Evolutionary conservation across 306 rosid genomes (phyloP).

Genomic region (Corylus avellana): DNA sequence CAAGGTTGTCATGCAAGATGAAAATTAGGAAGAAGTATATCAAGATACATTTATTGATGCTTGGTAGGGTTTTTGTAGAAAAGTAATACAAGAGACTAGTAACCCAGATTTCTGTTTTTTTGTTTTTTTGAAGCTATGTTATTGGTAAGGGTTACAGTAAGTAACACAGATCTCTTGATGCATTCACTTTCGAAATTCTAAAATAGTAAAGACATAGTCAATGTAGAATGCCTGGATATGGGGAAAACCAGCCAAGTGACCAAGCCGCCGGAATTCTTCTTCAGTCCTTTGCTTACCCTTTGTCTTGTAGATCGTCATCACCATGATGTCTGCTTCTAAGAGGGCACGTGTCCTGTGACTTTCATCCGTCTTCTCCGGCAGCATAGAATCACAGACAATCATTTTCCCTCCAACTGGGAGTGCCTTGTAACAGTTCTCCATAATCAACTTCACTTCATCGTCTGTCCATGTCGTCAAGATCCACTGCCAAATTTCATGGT

Average conservation of each 20-base stretch:
- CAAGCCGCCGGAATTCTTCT: conserved; percentile 59
- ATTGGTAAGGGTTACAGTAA: too few species aligned
- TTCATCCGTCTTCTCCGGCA: conserved; percentile 72
- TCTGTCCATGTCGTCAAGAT: conserved; percentile 88
- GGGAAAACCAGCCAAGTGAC: conserved; percentile 58
- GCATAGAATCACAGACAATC: conserved; percentile 82
- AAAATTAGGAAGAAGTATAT: too few species aligned
- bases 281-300: conserved; percentile 83
- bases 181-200: conserved; percentile 72
- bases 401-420: conserved; percentile 78
- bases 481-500: conserved; percentile 54
- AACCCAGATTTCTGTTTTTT: too few species aligned
- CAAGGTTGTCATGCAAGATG: too few species aligned
- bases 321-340: conserved; percentile 74
- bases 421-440: conserved; percentile 76
- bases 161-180: too few species aligned
- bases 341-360: conserved; percentile 76
- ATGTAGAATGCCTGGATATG: conserved; percentile 57
- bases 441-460: conserved; percentile 60
- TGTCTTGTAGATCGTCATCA: conserved; percentile 78
- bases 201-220: conserved; percentile 58
- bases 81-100: too few species aligned
- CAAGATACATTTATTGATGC: too few species aligned
- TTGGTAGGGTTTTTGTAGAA: too few species aligned
- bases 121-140: too few species aligned